Percentiles rank a stretch among this genome's conserved stretches.
phyloP scores from a whole-genome alignment of 352 stramenopile species.

The Thalassiosira mediterranea region DNA sequence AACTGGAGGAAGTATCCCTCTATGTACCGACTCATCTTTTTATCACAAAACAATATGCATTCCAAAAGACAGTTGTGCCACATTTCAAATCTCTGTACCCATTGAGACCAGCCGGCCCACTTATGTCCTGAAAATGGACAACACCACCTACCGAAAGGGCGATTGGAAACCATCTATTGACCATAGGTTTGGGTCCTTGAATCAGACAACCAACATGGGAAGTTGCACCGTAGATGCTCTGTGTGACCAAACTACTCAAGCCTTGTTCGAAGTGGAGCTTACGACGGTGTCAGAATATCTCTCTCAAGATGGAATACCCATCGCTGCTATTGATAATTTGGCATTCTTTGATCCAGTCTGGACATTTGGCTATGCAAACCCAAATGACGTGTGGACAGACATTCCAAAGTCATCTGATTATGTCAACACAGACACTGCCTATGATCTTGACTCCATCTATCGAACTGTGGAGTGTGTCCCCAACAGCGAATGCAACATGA shows the following conservation, averaged over 20 bases:
- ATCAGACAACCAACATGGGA: slow-evolving; percentile 12
- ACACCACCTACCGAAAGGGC: slow-evolving; percentile 5
- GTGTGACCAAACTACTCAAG: slow-evolving; percentile 1
- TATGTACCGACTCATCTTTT: neutral
- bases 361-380: too few species aligned
- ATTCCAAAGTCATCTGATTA: neutral
- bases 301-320: too few species aligned
- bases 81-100: neutral
- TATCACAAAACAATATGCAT: slow-evolving; percentile 8
- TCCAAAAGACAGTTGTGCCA: neutral
- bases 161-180: neutral
- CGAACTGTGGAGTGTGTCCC: neutral
- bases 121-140: slow-evolving; percentile 3
- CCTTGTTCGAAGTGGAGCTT: slow-evolving; percentile 6
- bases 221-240: slow-evolving; percentile 7
- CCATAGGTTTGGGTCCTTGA: neutral
- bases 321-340: too few species aligned
- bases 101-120: neutral
- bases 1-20: neutral
- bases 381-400: too few species aligned
- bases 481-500: slow-evolving; percentile 5
- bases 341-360: too few species aligned
- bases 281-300: too few species aligned
- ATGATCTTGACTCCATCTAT: slow-evolving; percentile 9
- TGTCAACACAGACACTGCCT: neutral